Conservation (phyloP, 768 basidiomycete genomes). For the Mycena galopus region DNA sequence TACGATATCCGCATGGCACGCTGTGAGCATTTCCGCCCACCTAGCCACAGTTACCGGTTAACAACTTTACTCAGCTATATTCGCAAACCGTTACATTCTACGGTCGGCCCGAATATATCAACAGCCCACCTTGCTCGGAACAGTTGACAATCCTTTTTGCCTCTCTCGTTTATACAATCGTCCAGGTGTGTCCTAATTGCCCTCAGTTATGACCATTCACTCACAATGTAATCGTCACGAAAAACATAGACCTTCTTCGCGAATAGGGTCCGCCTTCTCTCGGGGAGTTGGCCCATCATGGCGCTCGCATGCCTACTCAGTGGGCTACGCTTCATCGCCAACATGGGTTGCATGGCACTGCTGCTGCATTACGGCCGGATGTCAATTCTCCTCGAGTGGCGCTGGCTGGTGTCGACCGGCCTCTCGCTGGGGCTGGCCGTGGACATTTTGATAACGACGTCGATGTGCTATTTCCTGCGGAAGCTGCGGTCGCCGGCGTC, state of each 20-base stretch:
- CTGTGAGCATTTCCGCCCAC: neutral
- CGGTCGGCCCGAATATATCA: conserved; percentile 1
- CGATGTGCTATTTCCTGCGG: conserved; percentile 5
- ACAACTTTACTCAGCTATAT: conserved; percentile 5
- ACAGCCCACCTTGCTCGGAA: neutral
- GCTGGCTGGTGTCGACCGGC: conserved; percentile 1
- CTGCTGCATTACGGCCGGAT: neutral
- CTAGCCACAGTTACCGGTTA: neutral
- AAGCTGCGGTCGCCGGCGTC: neutral
- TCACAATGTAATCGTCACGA: too few relatives aligned
- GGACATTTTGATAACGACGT: conserved; percentile 9
- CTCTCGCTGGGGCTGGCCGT: neutral
- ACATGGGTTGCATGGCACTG: neutral
- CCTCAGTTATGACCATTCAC: neutral
- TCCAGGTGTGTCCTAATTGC: neutral
- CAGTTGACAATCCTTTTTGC: conserved; percentile 2
- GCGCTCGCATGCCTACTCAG: neutral
- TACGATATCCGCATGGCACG: conserved; percentile 2
- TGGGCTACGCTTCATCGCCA: neutral
- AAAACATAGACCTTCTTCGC: conserved; percentile 17
- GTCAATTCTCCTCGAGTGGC: neutral
- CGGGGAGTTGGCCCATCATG: conserved; percentile 7
- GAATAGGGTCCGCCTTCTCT: neutral
- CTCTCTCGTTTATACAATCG: neutral
- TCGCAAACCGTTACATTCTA: conserved; percentile 20